Evolutionary conservation across 129 eudicot genomes (phyloP), one percentile per base, ranked within the genome.

Genomic region (Flaveria sonorensis): DNA sequence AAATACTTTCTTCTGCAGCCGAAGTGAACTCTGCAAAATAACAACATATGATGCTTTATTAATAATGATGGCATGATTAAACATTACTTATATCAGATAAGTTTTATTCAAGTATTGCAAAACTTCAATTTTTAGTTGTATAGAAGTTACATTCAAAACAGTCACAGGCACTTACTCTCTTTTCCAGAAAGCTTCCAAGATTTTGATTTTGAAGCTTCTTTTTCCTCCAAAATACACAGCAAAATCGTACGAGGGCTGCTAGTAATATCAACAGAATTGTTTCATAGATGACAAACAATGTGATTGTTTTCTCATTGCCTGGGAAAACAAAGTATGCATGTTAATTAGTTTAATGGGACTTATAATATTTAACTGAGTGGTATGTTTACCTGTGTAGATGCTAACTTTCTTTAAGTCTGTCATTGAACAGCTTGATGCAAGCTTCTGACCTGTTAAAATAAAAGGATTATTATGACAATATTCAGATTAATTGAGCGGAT

Each of bases 141-240:
- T 36, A 36, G 40, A 36, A 6, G 40, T 36, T 5, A 30, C 40
- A 36, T 6, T 36, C 40, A 36, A 36, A 36, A 36, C 40, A 36
- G 40, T 36, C 40, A 24, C 53, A 23, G 8, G 20, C 2, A 42
- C 97, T 83, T 88, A 95, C 99, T 85, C 99, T 84, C 68, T 89
- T 95, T 71, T 92, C 97, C 6, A 95, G 86, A 73, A 95, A 95
- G 69, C 76, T 84, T 48, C 96, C 96, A 39, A 95, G 95, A 66
- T 82, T 78, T 78, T 85, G 96, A 52, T 57, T 85, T 82, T 82
- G 96, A 77, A 95, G 91, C 87, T 92, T 95, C 85, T 77, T 87
- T 75, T 95, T 95, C 75, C 67, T 79, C 99, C 99, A 92, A 77
- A 95, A 92, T 68, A 92, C 79, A 73, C 90, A 88, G 74, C 99